Evolutionary conservation across 2,329 filamentous ascomycete species (phyloP).

Genomic region (Fusarium armeniacum): DNA sequence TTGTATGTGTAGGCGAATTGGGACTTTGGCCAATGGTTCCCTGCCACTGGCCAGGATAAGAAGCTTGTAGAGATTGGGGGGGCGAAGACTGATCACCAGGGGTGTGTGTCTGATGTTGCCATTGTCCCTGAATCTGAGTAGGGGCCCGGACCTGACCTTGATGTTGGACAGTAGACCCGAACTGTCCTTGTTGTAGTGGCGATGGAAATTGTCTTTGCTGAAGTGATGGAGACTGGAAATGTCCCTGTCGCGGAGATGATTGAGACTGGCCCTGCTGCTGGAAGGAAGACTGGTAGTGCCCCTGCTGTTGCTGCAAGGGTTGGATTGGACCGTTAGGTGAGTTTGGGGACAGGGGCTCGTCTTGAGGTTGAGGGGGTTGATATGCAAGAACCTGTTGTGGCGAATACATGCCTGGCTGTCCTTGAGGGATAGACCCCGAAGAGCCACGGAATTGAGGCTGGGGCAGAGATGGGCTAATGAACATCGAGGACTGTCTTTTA

Average conservation of each 20-base stretch:
- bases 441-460: slow-evolving; percentile 37
- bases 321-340: slow-evolving; percentile 11
- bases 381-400: slow-evolving; percentile 24
- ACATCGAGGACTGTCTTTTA: slow-evolving; percentile 39
- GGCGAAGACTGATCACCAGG: slow-evolving; percentile 54
- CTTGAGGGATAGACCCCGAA: slow-evolving; percentile 13
- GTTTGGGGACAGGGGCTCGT: slow-evolving; percentile 7
- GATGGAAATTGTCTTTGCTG: slow-evolving; percentile 19
- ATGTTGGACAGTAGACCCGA: slow-evolving; percentile 7
- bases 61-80: slow-evolving; percentile 57
- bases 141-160: slow-evolving; percentile 23
- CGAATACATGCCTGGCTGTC: slow-evolving; percentile 23
- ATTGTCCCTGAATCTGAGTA: slow-evolving; percentile 25
- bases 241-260: slow-evolving; percentile 13
- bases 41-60: slow-evolving; percentile 56
- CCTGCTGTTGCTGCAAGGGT: slow-evolving; percentile 14
- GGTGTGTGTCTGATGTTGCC: slow-evolving; percentile 31
- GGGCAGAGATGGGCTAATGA: slow-evolving; percentile 32
- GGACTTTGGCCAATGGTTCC: slow-evolving; percentile 51
- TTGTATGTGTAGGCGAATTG: slow-evolving; percentile 36
- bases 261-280: slow-evolving; percentile 19
- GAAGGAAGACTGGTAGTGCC: slow-evolving; percentile 15
- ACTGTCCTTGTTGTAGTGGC: slow-evolving; percentile 13
- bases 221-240: slow-evolving; percentile 17
- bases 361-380: slow-evolving; percentile 23